Evolutionary conservation across 1,284 basidiomycete species (phyloP).

Genomic region (Gymnopus androsaceus): DNA sequence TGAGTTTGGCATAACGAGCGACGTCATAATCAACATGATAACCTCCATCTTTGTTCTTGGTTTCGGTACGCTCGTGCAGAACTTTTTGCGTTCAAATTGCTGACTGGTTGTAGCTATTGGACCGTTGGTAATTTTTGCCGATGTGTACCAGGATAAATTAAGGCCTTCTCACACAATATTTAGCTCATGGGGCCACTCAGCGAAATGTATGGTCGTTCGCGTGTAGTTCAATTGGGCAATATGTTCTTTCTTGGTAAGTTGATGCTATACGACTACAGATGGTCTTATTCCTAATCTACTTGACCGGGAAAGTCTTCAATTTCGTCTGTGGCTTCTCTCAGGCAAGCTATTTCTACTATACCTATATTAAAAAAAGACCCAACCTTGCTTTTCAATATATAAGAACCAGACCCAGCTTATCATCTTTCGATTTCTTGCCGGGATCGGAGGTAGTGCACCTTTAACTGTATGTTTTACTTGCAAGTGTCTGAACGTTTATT

Average conservation of each 20-base stretch:
- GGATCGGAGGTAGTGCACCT: constrained; percentile 45
- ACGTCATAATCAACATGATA: constrained; percentile 14
- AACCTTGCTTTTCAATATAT: no score
- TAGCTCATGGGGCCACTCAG: constrained; percentile 47
- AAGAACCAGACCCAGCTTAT: constrained; percentile 39
- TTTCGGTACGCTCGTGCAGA: constrained; percentile 9
- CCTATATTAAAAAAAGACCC: no score
- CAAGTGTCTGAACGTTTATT: constrained; percentile 16
- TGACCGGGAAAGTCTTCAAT: constrained; percentile 36
- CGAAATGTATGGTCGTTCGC: constrained; percentile 40
- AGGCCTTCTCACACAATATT: background rate
- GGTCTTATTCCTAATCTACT: background rate
- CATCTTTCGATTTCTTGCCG: constrained; percentile 46
- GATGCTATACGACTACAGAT: background rate
- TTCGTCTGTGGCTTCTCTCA: constrained; percentile 46
- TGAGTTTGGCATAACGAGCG: constrained; percentile 14
- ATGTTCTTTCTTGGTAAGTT: constrained; percentile 38
- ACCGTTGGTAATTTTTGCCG: constrained; percentile 32
- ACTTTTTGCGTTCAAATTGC: background rate
- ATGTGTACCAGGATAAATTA: background rate
- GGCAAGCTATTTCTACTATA: no score
- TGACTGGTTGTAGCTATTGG: constrained; percentile 32
- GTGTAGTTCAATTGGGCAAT: constrained; percentile 43
- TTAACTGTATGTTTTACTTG: constrained; percentile 33
- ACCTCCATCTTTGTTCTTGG: constrained; percentile 18